Base-by-base conservation (phyloP, 306 rosid genomes). In the Corylus americana region DNA sequence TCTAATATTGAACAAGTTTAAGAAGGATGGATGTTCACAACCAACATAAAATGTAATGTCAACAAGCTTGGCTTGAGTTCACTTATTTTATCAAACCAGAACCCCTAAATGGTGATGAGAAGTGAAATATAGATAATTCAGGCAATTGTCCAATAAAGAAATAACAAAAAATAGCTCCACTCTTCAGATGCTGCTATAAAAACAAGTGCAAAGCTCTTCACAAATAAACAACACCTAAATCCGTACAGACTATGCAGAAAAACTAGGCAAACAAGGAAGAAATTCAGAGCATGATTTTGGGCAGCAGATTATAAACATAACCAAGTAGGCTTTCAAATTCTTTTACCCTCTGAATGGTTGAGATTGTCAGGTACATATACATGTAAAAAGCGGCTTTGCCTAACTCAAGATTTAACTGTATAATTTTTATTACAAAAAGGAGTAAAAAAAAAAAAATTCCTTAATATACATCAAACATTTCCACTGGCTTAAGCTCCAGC, bases 391-490 rank as follows among this genome's bases (percentile, higher is more conserved):
- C 18, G 31, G 4, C 61, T 31, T 35, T 37, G 45, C 42, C 58
- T 80, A 82, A 78, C 83, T 82, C 86, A 58, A 49, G 78, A 63
- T 77, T 50, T 55, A 68, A 58, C 77, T 79, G n/a, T 42, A 51
- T 69, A 74, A 70, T 47, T 67, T 71, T 77, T 76, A 81, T 68
- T 84, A 87, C 86, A 87, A 42, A 42, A 5, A 6, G 45, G 8
- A 42, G 6, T 4, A 42, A 42, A 53, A 70, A 7, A 10, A 71
- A 47, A 25, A 74, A 3, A 48, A 20, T 6, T 17, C 55, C 55
- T 77, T 58, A 70, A 77, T 51, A 72, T 80, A 68, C 77, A 85
- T 51, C 53, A 45, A 45, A 51, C 70, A 50, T 70, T 69, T 54
- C 16, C 72, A 67, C 59, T 68, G 76, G 74, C 68, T 42, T 73